phyloP scores from a whole-genome alignment of 78 protist genomes.

The Acrasis kona region DNA sequence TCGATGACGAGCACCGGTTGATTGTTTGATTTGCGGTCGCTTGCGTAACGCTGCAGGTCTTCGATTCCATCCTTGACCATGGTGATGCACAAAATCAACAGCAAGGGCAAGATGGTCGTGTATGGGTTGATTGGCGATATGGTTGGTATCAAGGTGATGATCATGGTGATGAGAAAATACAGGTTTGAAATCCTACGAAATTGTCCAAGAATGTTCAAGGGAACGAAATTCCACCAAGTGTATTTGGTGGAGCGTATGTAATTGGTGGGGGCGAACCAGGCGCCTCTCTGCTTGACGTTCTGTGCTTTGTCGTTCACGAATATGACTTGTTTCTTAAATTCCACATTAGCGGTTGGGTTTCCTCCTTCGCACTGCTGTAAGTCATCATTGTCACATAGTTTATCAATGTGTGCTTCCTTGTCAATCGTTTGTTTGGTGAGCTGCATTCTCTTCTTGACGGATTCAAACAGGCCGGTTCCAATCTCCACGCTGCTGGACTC shows the following conservation, averaged over 20 bases:
- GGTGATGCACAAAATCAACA: conserved; percentile 29
- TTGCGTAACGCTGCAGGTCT: too few relatives aligned
- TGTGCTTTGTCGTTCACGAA: too few relatives aligned
- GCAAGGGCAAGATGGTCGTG: conserved; percentile 47
- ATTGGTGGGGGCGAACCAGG: conserved; percentile 20
- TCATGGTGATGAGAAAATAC: not conserved
- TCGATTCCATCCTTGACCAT: conserved; percentile 48
- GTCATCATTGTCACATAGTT: too few relatives aligned
- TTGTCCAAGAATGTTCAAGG: conserved; percentile 34
- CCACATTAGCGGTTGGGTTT: too few relatives aligned
- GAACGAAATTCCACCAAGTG: conserved; percentile 18
- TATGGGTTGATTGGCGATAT: conserved; percentile 47
- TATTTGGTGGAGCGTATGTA: conserved; percentile 21
- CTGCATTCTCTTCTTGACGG: too few relatives aligned
- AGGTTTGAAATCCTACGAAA: not conserved
- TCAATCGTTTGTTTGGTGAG: too few relatives aligned
- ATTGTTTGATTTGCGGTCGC: conserved; percentile 3
- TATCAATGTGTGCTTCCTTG: too few relatives aligned
- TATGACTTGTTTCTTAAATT: too few relatives aligned
- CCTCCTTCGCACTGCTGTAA: too few relatives aligned
- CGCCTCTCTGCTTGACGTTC: too few relatives aligned
- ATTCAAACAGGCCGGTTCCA: too few relatives aligned
- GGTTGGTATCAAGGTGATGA: conserved; percentile 9
- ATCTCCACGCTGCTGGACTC: too few relatives aligned
- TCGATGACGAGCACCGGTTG: not conserved